Conservation (phyloP, 768 basidiomycete genomes). For the Suillus hirtellus region DNA sequence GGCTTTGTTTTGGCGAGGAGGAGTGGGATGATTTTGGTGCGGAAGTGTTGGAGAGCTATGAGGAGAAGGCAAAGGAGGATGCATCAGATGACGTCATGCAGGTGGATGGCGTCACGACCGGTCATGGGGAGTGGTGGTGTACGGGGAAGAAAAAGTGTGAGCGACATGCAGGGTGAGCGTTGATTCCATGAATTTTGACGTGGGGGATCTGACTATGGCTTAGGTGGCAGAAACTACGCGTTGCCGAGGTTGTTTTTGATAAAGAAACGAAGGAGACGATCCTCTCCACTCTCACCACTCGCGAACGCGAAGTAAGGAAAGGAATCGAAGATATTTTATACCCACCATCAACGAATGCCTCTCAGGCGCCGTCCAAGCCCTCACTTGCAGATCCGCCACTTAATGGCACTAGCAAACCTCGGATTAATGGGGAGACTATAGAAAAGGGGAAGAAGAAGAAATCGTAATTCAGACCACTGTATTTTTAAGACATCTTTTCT, state of each 20-base stretch:
- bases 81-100: slow-evolving; percentile 39
- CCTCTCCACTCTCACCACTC: slow-evolving; percentile 63
- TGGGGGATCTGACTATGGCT: slow-evolving; percentile 14
- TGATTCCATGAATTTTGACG: background rate
- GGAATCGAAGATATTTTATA: slow-evolving; percentile 73
- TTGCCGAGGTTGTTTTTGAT: slow-evolving; percentile 71
- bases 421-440: slow-evolving; percentile 42
- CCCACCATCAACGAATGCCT: slow-evolving; percentile 41
- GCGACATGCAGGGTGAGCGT: slow-evolving; percentile 70
- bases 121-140: slow-evolving; percentile 74
- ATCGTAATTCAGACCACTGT: slow-evolving; percentile 28
- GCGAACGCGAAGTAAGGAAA: slow-evolving; percentile 77
- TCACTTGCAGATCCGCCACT: slow-evolving; percentile 37
- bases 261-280: slow-evolving; percentile 73
- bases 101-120: slow-evolving; percentile 32
- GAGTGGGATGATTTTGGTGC: slow-evolving; percentile 72
- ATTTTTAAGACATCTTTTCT: slow-evolving; percentile 28
- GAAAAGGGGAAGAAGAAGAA: slow-evolving; percentile 65
- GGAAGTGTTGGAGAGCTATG: slow-evolving; percentile 72
- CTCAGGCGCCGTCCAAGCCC: slow-evolving; percentile 34
- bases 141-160: slow-evolving; percentile 72
- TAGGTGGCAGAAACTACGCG: slow-evolving; percentile 81
- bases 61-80: slow-evolving; percentile 39
- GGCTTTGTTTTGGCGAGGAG: slow-evolving; percentile 80
- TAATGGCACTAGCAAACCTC: slow-evolving; percentile 49